phyloP scores from a whole-genome alignment of 805 yeast species.

The Lipomyces lipofer region DNA sequence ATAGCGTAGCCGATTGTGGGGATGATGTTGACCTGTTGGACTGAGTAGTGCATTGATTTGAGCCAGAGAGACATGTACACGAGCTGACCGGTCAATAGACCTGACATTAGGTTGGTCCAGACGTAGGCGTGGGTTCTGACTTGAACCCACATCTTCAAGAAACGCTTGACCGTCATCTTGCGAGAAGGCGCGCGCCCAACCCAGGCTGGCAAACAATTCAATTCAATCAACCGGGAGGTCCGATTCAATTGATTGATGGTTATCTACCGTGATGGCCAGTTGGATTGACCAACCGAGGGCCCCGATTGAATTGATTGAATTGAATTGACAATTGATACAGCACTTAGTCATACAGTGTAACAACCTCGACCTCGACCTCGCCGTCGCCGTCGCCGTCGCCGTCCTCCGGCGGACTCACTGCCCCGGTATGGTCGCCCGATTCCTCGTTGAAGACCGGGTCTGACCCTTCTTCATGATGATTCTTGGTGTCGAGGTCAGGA shows the following conservation, averaged over 20 bases:
- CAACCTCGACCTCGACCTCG: neutral
- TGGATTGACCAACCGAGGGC: conserved; percentile 2
- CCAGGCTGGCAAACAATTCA: too few species aligned
- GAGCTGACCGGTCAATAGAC: conserved; percentile 2
- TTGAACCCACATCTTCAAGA: neutral
- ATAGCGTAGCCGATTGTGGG: conserved; percentile 4
- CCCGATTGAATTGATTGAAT: conserved; percentile 2
- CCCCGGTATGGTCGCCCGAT: neutral
- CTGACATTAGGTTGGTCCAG: conserved; percentile 4
- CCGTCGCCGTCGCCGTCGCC: conserved; percentile 2
- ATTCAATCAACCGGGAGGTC: conserved; percentile 1
- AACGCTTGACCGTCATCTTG: conserved; percentile 3
- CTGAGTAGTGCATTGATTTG: conserved; percentile 23
- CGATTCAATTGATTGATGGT: conserved; percentile 1
- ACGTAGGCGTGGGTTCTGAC: conserved; percentile 10
- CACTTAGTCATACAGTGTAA: conserved; percentile 2
- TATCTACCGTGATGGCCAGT: conserved; percentile 1
- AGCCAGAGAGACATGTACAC: conserved; percentile 40
- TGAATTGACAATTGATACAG: conserved; percentile 1
- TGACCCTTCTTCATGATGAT: neutral
- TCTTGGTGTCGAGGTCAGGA: neutral
- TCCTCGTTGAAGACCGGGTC: conserved; percentile 1
- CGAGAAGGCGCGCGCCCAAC: conserved; percentile 4
- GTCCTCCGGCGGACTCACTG: conserved; percentile 4
- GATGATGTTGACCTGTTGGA: neutral